Base-by-base conservation (phyloP, 441 rosid genomes). In the Viola pubescens region DNA sequence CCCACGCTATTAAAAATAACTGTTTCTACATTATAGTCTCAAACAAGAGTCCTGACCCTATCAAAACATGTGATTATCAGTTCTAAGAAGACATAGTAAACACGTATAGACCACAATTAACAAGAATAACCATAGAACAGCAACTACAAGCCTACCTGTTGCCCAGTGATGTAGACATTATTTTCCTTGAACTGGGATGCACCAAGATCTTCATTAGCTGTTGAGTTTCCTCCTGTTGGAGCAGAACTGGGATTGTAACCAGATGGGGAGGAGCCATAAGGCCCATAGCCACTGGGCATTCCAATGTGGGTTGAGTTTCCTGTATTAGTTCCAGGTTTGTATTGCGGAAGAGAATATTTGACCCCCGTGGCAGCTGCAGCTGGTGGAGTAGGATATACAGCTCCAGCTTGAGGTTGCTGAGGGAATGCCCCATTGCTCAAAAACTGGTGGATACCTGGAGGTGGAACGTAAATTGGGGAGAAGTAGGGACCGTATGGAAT, bases 401-500 rank as follows among this genome's bases (percentile, higher is more conserved):
- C 66, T 52, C 91, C 89, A 66, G 80, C 80, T 71, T 82, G 97
- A 70, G 91, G 91, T 65, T 84, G 98, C 73, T 85, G 97, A 57
- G 86, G 82, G 63, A 87, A 87, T 63, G 84, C 81, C 62, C 97
- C 88, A 54, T 82, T 91, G 73, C 79, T 77, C 61, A 89, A 66
- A 74, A 77, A 82, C 64, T 89, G 98, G 69, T 90, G 94, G 63
- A 85, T 74, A 54, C 91, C 71, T 7, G 85, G 83, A 60, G 90
- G 87, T 61, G 89, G 90, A 67, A 80, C 82, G 75, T 82, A 89
- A 69, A 77, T 72, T 55, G 87, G 95, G 68, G 94, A 70, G 81
- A 77, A 79, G 77, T 82, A 89, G 73, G 62, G 94, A 61, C 89
- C 87, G 68, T 87, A 91, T 42, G 90, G 89, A 63, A 91, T 67